These are phyloP conservation scores for Orbilia quercus DNA, from an alignment of 2,329 filamentous ascomycete species.

Conservation along the genomic window DNA sequence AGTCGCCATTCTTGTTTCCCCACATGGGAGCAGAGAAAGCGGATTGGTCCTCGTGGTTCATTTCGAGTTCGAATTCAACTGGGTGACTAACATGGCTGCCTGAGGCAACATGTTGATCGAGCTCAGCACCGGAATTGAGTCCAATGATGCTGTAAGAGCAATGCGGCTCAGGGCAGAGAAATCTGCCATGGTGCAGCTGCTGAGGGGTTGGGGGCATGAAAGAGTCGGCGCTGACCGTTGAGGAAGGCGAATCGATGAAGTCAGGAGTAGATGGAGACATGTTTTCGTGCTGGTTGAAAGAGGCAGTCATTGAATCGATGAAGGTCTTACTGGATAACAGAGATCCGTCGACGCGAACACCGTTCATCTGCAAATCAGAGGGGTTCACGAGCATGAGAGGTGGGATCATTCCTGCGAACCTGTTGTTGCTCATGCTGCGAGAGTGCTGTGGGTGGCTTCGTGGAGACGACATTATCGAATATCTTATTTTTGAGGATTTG, in stretches of 20 bases:
- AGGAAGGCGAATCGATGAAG: conserved; percentile 50
- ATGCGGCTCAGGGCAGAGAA: conserved; percentile 48
- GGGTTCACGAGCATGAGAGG: conserved; percentile 53
- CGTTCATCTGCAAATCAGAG: conserved; percentile 53
- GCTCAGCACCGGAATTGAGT: conserved; percentile 40
- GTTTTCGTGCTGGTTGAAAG: conserved; percentile 46
- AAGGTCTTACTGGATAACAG: conserved; percentile 53
- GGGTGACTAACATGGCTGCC: conserved; percentile 45
- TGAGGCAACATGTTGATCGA: conserved; percentile 49
- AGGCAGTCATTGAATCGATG: conserved; percentile 54
- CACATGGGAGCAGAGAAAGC: conserved; percentile 45
- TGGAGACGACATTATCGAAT: conserved; percentile 45
- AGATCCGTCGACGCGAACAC: conserved; percentile 50
- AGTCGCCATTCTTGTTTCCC: conserved; percentile 44
- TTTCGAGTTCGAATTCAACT: conserved; percentile 50
- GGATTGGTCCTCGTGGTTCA: conserved; percentile 47
- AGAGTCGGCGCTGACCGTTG: conserved; percentile 50
- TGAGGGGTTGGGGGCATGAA: conserved; percentile 53
- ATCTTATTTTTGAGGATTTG: not conserved
- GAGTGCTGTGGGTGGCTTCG: conserved; percentile 53
- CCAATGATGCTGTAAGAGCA: conserved; percentile 53
- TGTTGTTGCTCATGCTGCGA: conserved; percentile 49
- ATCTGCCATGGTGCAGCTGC: conserved; percentile 47
- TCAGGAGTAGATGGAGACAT: conserved; percentile 55
- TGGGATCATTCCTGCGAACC: conserved; percentile 53